Base-by-base conservation (phyloP, 805 yeast species). In the Saccharomycopsis sp. region DNA sequence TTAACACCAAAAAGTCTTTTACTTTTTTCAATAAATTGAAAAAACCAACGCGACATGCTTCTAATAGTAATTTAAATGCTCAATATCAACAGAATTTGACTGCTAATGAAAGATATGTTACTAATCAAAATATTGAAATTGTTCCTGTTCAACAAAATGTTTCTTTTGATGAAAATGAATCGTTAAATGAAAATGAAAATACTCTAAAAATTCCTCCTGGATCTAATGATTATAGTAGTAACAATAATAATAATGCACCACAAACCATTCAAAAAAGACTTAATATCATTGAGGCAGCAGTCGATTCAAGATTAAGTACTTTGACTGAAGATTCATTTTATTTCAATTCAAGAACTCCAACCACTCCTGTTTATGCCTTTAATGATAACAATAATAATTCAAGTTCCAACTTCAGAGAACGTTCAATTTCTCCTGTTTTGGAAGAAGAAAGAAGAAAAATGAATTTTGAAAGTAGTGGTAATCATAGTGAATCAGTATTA, bases 301-400 rank as follows among this genome's bases (percentile, higher is more conserved):
- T 21, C 9, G 41, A 37, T 23, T 14, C 25, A 2, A 19, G 41
- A 21, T 37, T 41, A 21, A 41, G 45, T 31, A 37, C 37, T 4
- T 21, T 41, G 12, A 39, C 46, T 17, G 46, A 42, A 28, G 42
- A 42, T 30, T 25, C 36, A 12, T 37, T 38, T 28, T 42, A 42
- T 20, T 38, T 39, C 35, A 37, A 42, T 14, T 29, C 39, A 17
- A 19, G 33, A 4, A 17, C 26, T 10, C 45, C 42, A 5, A 32
- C 41, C 6, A 39, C 42, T 5, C 42, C 42, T 5, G 37, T 41
- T n/a, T 41, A 41, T 34, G 15, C 15, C 15, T 28, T n/a, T n/a
- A 14, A 8, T 23, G 26, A 23, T 23, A 10, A 10, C 10, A 23
- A 23, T 23, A 23, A 23, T 23, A 10, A 6, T 23, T 6, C 10